These are phyloP conservation scores for Wickerhamomyces bisporus DNA, from an alignment of 805 yeast species.

Conservation along the genomic window DNA sequence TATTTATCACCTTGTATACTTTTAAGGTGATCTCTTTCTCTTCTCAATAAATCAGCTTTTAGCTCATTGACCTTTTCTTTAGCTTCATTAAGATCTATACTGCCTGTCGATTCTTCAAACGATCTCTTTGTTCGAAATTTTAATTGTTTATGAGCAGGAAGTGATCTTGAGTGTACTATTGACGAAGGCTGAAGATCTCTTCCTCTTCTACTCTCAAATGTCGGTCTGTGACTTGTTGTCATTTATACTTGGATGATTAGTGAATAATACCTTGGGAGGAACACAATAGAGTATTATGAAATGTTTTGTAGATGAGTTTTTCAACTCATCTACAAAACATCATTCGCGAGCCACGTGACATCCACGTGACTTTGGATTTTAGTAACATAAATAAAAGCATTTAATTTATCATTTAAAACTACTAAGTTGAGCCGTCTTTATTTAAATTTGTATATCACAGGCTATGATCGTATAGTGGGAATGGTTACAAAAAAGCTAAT, in stretches of 20 bases:
- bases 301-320: too few species aligned
- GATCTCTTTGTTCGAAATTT: constrained; percentile 34
- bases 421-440: too few species aligned
- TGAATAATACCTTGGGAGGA: too few species aligned
- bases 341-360: not conserved
- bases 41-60: constrained; percentile 12
- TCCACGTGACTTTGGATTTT: not conserved
- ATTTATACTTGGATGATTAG: too few species aligned
- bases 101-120: not conserved
- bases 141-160: constrained; percentile 50
- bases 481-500: too few species aligned
- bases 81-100: not conserved
- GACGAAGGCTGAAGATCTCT: constrained; percentile 37
- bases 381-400: too few species aligned
- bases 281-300: not conserved
- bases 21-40: too few species aligned
- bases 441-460: too few species aligned
- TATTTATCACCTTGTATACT: too few species aligned
- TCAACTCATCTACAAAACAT: not conserved
- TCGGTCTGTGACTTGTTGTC: constrained; percentile 71
- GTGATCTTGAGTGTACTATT: constrained; percentile 46
- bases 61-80: constrained; percentile 16
- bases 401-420: too few species aligned
- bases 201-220: constrained; percentile 60
- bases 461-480: too few species aligned